Evolutionary conservation across 179 eudicot species (phyloP).

Genomic region (Sideroxylon spinosum): DNA sequence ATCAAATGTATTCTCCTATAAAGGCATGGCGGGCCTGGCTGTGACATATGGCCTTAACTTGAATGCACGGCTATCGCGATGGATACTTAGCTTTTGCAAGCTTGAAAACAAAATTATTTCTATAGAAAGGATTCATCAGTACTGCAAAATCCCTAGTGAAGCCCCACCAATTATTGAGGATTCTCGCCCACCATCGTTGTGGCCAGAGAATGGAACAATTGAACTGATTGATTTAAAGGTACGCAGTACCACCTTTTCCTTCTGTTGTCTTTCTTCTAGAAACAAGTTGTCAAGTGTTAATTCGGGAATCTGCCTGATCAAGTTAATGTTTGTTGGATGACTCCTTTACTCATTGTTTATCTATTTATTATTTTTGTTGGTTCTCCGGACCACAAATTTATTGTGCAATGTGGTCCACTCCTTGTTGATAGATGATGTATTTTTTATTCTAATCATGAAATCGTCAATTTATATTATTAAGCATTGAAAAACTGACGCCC

Average conservation of each 20-base stretch:
- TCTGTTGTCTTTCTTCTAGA: neutral
- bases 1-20: conserved; percentile 16
- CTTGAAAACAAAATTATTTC: conserved; percentile 97
- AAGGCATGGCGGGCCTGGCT: conserved; percentile 99
- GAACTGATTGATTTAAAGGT: conserved; percentile 85
- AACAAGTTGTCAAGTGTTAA: neutral
- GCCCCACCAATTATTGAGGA: conserved; percentile 77
- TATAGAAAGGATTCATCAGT: conserved; percentile 91
- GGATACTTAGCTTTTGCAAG: conserved; percentile 99
- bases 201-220: conserved; percentile 89
- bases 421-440: too few species aligned
- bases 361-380: neutral
- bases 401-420: neutral
- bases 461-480: too few species aligned
- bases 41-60: conserved; percentile 91
- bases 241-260: conserved; percentile 10
- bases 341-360: neutral
- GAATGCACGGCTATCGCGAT: conserved; percentile 91
- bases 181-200: conserved; percentile 61
- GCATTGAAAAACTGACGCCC: neutral
- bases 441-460: too few species aligned
- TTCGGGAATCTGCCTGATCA: neutral
- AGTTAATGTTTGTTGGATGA: neutral
- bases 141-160: conserved; percentile 82
- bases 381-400: neutral